Conservation (phyloP, 768 basidiomycete species). For the Boletus fagicola region DNA sequence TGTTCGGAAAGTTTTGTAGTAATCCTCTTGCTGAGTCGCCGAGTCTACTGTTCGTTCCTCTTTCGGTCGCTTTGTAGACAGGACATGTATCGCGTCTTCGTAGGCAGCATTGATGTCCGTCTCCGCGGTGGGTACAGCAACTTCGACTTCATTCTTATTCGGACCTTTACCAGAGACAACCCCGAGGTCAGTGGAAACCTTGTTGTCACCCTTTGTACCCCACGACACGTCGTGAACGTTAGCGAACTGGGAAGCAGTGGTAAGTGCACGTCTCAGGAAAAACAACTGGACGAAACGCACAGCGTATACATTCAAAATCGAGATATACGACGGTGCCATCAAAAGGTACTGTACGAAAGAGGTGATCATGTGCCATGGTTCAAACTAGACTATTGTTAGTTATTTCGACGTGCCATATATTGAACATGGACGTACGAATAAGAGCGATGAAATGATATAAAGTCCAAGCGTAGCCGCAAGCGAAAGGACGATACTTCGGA, state of each 20-base stretch:
- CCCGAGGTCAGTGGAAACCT: conserved; percentile 79
- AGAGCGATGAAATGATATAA: conserved; percentile 77
- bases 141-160: conserved; percentile 81
- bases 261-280: conserved; percentile 1
- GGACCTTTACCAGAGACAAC: conserved; percentile 60
- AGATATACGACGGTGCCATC: conserved; percentile 92
- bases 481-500: too few species aligned
- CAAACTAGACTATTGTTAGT: conserved; percentile 54
- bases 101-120: conserved; percentile 89
- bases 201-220: conserved; percentile 97
- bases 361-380: conserved; percentile 99
- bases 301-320: conserved; percentile 89
- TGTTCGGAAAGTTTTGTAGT: conserved; percentile 86
- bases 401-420: background rate
- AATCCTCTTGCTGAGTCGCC: conserved; percentile 70
- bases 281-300: conserved; percentile 33
- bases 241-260: conserved; percentile 51
- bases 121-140: conserved; percentile 79
- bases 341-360: conserved; percentile 91
- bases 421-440: conserved; percentile 65
- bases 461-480: conserved; percentile 85
- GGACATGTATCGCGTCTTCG: conserved; percentile 83
- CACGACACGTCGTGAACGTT: conserved; percentile 92
- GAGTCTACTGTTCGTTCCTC: conserved; percentile 60
- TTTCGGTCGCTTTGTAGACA: conserved; percentile 77